Evolutionary conservation across 139 green algal species (phyloP), one percentile per base, ranked within the genome.

Genomic region (Nannochloris sp.): DNA sequence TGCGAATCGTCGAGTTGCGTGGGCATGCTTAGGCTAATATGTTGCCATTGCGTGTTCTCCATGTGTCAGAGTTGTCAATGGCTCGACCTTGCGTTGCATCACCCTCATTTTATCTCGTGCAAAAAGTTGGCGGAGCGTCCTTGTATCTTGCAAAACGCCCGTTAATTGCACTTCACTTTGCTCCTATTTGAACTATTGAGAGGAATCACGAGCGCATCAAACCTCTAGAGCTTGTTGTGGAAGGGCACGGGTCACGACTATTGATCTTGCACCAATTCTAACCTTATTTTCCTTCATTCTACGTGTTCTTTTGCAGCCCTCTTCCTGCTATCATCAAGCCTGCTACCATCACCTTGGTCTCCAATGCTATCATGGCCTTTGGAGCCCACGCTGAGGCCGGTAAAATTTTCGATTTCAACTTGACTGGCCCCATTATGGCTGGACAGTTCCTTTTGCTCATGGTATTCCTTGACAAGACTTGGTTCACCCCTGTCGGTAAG

Each of bases 401-500:
- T 64, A 89, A 88, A 61, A 83, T 86, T 47, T 88, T 86, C 68
- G 86, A 92, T 71, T 92, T 92, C 73, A 89, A 91, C 75, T 7
- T 83, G 54, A 92, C 86, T 31, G 60, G 90, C 54, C 86, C 80
- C 23, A 59, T 89, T 65, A 95, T 92, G 87, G 79, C 74, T 31
- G 69, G 54, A 61, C 68, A 95, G 81, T 92, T 95, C 73, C 77
- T 95, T 36, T 70, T 93, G 8, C 78, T 93, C 34, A 95, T 95
- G 88, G 89, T 96, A 44, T 93, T 95, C 75, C 81, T 96, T 38
- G 89, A 96, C 56, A 96, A 96, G 87, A 78, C 77, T 65, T 96
- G 89, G 89, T 96, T 96, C 69, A 78, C 55, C 23, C 89, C 89
- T 13, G 88, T 95, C 13, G 89, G 89, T 64, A 86, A 87, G 64